A percentile compares a stretch with the other conserved stretches of the same genome.
These are phyloP conservation scores for Anthostomella pinea DNA, from an alignment of 2,329 filamentous ascomycete genomes.

Conservation along the genomic window DNA sequence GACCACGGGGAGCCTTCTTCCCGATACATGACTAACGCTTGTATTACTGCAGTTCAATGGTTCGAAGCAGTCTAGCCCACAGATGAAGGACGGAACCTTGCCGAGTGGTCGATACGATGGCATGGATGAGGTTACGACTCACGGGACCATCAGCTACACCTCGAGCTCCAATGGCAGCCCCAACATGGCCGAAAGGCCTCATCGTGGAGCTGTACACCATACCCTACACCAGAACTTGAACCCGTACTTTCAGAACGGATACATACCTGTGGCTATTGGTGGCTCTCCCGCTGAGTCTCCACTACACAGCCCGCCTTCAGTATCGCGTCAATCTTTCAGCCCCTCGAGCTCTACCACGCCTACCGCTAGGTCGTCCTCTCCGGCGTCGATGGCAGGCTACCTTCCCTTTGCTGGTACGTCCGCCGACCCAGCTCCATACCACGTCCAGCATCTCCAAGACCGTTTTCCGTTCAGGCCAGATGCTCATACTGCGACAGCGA, in stretches of 20 bases:
- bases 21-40: conserved; percentile 22
- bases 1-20: conserved; percentile 7
- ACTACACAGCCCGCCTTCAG: conserved; percentile 21
- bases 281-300: conserved; percentile 36
- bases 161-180: conserved; percentile 40
- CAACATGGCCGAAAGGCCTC: conserved; percentile 32
- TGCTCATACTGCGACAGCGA: conserved; percentile 49
- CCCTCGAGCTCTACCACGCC: conserved; percentile 33
- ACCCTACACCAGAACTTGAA: conserved; percentile 37
- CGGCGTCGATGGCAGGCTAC: conserved; percentile 45
- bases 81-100: conserved; percentile 47
- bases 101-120: conserved; percentile 43
- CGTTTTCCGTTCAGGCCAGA: conserved; percentile 50
- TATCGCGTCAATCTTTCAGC: conserved; percentile 29
- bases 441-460: conserved; percentile 41
- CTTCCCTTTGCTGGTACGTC: conserved; percentile 43
- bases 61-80: conserved; percentile 54
- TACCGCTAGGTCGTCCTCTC: conserved; percentile 40
- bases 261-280: conserved; percentile 29
- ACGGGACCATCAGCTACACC: conserved; percentile 34
- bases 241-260: conserved; percentile 35
- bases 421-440: conserved; percentile 21
- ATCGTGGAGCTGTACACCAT: conserved; percentile 41
- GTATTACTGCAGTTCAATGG: conserved; percentile 51
- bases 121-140: conserved; percentile 33